Evolutionary conservation across 2,329 filamentous ascomycete species (phyloP), one percentile per base, ranked within the genome.

Genomic region (Neopestalotiopsis clavispora): DNA sequence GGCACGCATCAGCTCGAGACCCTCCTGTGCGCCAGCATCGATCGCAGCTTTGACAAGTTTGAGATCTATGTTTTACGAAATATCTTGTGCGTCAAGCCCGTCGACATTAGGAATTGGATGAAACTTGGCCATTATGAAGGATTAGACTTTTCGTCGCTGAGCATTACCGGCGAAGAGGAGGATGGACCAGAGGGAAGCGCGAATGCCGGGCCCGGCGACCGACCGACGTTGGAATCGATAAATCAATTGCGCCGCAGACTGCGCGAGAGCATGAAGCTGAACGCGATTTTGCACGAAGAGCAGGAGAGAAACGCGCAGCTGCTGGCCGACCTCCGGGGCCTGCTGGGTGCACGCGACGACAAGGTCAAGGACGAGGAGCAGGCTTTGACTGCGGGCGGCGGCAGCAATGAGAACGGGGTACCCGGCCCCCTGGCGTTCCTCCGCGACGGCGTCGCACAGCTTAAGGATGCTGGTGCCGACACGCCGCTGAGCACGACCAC

Each of bases 51-150:
- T 77, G 93, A 96, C 83, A 90, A 92, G 72, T 92, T 95, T 75
- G 93, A 96, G 83, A 92, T 99, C 68, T 98, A 95, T 82, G 91
- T 94, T 65, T 86, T 99, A 84, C 87, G 94, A 72, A 98, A 98
- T 78, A 92, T 95, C 74, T 82, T 96, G 71, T 91, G 88, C 56
- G 89, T 95, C 52, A 78, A 79, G 45, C 89, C 89, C 63, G 89
- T 91, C 34, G 92, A 95, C 71, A 68, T 78, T 3, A 84, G 92
- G 75, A 87, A 89, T 69, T 98, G 92, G 89, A 91, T 98, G 72
- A 86, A 92, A 66, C 84, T 99, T 72, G 88, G 89, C 62, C 95
- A 98, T 84, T 98, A 99, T 82, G 90, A 94, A 79, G 93, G 85
- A 1, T 77, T 90, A 23, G 86, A 88, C 70, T 85, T 90, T 59